Percentiles rank a stretch among this genome's conserved stretches.
phyloP scores from a whole-genome alignment of 805 yeast genomes.

The Candida manassasensis region DNA sequence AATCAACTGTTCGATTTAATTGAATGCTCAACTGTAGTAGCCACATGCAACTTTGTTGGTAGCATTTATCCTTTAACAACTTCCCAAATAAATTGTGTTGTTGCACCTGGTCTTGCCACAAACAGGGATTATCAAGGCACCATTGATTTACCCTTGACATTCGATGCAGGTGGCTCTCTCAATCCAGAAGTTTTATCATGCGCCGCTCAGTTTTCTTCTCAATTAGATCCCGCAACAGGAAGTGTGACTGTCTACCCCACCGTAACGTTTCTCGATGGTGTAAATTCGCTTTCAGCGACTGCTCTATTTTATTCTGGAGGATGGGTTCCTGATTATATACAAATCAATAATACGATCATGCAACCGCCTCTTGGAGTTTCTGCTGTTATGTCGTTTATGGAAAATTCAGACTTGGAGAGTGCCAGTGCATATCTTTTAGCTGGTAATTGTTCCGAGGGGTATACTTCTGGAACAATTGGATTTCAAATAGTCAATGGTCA shows the following conservation, averaged over 20 bases:
- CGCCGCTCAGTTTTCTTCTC: slow-evolving; percentile 12
- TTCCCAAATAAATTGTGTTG: slow-evolving; percentile 17
- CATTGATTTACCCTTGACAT: slow-evolving; percentile 18
- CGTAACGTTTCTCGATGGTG: slow-evolving; percentile 16
- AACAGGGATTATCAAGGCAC: slow-evolving; percentile 14
- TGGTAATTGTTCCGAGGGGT: slow-evolving; percentile 12
- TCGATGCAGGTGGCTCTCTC: slow-evolving; percentile 17
- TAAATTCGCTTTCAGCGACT: slow-evolving; percentile 8
- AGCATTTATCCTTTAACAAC: slow-evolving; percentile 14
- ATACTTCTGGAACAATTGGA: slow-evolving; percentile 13
- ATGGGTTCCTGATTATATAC: neutral
- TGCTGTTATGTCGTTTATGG: neutral
- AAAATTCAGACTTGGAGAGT: neutral
- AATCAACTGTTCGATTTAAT: slow-evolving; percentile 10
- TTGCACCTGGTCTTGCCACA: slow-evolving; percentile 9
- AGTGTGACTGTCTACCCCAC: slow-evolving; percentile 9
- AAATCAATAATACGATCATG: neutral
- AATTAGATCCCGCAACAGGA: slow-evolving; percentile 10
- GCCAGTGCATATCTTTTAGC: slow-evolving; percentile 6
- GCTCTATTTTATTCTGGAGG: slow-evolving; percentile 9
- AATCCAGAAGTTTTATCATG: slow-evolving; percentile 14
- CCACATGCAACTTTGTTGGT: slow-evolving; percentile 17
- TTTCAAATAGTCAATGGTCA: slow-evolving; percentile 3
- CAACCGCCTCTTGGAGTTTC: neutral
- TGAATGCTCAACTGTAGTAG: slow-evolving; percentile 13